These are phyloP conservation scores for Batkoa obscura DNA, from an alignment of 371 early-diverging fungal species.

Conservation along the genomic window DNA sequence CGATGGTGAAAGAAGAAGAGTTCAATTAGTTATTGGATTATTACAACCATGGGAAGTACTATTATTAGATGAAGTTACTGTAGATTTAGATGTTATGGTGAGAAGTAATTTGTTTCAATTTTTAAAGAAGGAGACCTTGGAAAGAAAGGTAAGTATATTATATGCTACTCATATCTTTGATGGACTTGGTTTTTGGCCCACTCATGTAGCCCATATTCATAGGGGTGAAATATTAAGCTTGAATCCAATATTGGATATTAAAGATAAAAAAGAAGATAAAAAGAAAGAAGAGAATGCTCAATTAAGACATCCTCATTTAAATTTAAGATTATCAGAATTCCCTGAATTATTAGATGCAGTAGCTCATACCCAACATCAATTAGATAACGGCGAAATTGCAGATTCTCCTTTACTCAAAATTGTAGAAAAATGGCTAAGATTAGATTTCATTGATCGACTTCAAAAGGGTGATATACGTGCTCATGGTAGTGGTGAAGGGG, in stretches of 20 bases:
- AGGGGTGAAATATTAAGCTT: constrained; percentile 24
- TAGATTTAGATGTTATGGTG: constrained; percentile 61
- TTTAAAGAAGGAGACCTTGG: constrained; percentile 36
- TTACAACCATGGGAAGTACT: constrained; percentile 49
- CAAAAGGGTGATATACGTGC: neutral
- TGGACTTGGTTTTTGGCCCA: constrained; percentile 42
- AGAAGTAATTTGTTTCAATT: constrained; percentile 42
- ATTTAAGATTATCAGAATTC: constrained; percentile 13
- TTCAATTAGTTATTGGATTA: constrained; percentile 58
- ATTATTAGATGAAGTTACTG: constrained; percentile 64
- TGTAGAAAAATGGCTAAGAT: constrained; percentile 34
- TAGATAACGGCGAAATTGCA: constrained; percentile 8
- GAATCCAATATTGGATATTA: constrained; percentile 5
- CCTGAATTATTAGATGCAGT: constrained; percentile 22
- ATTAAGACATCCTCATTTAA: too few relatives aligned
- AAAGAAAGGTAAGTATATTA: constrained; percentile 41
- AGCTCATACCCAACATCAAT: constrained; percentile 13
- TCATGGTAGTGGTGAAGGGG: neutral
- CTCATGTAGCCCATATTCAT: constrained; percentile 49
- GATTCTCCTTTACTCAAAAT: constrained; percentile 44
- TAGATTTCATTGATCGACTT: constrained; percentile 15
- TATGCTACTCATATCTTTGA: constrained; percentile 55
- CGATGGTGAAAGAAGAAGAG: constrained; percentile 46
- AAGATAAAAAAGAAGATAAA: constrained; percentile 4
- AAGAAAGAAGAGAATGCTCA: neutral